phyloP scores from a whole-genome alignment of 2,329 filamentous ascomycete genomes.

The Tricladium varicosporioides region DNA sequence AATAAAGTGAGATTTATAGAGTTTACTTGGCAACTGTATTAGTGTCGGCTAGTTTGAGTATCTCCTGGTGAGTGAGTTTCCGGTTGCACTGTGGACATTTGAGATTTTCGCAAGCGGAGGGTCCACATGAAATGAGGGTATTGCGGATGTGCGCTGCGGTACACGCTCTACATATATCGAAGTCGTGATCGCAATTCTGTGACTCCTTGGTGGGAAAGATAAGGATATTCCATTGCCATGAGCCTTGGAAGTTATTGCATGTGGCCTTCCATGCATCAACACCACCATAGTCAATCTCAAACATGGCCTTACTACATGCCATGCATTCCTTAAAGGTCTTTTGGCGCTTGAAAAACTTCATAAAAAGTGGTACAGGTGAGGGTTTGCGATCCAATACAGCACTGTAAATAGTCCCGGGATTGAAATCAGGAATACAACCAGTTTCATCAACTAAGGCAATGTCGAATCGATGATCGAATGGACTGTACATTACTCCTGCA shows the following conservation, averaged over 20 bases:
- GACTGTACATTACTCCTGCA: conserved; percentile 11
- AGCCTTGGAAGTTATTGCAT: conserved; percentile 6
- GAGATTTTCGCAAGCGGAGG: conserved; percentile 12
- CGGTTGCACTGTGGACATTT: conserved; percentile 12
- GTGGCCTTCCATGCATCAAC: conserved; percentile 5
- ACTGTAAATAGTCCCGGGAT: conserved; percentile 6
- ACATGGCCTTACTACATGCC: conserved; percentile 13
- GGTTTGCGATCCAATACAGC: conserved; percentile 2
- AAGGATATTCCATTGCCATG: conserved; percentile 16
- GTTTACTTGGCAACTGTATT: conserved; percentile 9
- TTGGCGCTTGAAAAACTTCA: conserved; percentile 10
- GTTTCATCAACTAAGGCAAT: conserved; percentile 9
- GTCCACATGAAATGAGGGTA: conserved; percentile 4
- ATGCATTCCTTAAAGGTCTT: conserved; percentile 5
- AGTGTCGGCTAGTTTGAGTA: conserved; percentile 8
- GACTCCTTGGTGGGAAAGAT: conserved; percentile 12
- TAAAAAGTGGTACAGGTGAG: conserved; percentile 10
- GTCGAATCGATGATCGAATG: conserved; percentile 14
- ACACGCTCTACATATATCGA: conserved; percentile 12
- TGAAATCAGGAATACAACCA: conserved; percentile 15
- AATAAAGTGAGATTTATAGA: not conserved
- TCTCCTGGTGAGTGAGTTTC: conserved; percentile 10
- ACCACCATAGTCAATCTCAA: conserved; percentile 13
- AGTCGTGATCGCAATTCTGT: conserved; percentile 16
- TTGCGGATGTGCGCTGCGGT: conserved; percentile 10